Percentiles rank a stretch among this genome's conserved stretches.
Evolutionary conservation across 148 eudicot species (phyloP).

Genomic region (Polygonum maritimum): DNA sequence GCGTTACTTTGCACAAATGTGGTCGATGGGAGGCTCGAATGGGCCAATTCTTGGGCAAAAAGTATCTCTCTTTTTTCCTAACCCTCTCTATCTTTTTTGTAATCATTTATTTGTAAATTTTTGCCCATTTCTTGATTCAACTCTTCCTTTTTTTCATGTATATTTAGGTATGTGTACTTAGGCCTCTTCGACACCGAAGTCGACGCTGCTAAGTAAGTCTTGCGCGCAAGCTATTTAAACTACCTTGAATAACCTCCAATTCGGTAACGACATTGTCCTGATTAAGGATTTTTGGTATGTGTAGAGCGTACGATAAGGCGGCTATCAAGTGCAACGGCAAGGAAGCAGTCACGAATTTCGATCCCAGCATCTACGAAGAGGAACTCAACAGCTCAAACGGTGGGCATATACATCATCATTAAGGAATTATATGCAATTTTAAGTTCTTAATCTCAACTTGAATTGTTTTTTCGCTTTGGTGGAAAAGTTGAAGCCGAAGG

Average conservation of each 20-base stretch:
- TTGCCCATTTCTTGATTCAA: neutral
- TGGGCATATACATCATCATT: neutral
- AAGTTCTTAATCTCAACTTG: neutral
- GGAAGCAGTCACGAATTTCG: constrained; percentile 93
- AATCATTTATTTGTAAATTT: neutral
- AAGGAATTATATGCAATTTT: neutral
- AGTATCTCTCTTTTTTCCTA: constrained; percentile 24
- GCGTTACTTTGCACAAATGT: constrained; percentile 77
- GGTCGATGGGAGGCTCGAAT: constrained; percentile 90
- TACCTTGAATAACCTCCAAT: neutral
- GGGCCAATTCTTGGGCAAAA: constrained; percentile 78
- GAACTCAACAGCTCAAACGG: constrained; percentile 42
- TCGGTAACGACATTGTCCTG: no score
- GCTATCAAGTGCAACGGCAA: constrained; percentile 91
- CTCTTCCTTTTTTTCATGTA: neutral
- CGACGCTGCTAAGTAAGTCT: constrained; percentile 84
- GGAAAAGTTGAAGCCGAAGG: neutral
- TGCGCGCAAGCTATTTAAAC: neutral
- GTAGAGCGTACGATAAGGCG: constrained; percentile 92
- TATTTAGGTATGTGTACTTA: constrained; percentile 77
- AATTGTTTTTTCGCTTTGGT: neutral
- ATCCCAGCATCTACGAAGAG: constrained; percentile 72
- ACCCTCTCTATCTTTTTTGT: neutral
- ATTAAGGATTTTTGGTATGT: neutral
- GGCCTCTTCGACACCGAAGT: constrained; percentile 92